phyloP scores from a whole-genome alignment of 139 green algal genomes.

The Tetraselmis chui region DNA sequence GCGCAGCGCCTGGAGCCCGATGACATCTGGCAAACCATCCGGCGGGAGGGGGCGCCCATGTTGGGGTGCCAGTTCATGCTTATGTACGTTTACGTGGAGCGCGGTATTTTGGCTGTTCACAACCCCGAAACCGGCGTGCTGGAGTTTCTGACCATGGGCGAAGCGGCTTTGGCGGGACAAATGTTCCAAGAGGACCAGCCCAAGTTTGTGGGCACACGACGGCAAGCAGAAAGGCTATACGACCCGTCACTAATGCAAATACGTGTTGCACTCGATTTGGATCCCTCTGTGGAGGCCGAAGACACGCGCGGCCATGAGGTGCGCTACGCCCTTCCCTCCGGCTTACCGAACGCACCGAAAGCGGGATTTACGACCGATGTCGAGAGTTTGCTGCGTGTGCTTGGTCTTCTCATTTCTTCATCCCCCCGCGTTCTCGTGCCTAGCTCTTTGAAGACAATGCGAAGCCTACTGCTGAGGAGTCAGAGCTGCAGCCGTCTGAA shows the following conservation, averaged over 20 bases:
- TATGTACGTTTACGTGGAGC: not conserved
- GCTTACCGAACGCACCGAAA: too few species aligned
- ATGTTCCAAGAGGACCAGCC: not conserved
- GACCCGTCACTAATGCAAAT: not conserved
- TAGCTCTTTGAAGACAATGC: too few species aligned
- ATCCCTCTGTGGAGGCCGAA: not conserved
- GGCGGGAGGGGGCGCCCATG: not conserved
- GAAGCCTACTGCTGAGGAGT: too few species aligned
- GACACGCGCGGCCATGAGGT: not conserved
- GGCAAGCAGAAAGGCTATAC: not conserved
- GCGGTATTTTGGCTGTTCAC: not conserved
- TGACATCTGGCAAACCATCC: not conserved
- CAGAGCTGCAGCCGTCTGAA: too few species aligned
- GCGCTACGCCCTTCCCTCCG: too few species aligned
- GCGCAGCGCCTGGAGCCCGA: not conserved
- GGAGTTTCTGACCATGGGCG: not conserved
- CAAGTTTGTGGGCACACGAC: not conserved
- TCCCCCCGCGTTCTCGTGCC: too few species aligned
- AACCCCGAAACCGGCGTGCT: not conserved
- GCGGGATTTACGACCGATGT: too few species aligned
- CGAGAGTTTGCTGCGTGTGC: too few species aligned
- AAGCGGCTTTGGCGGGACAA: not conserved
- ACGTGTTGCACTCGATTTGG: not conserved
- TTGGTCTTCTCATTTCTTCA: too few species aligned
- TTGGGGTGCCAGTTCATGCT: not conserved